phyloP scores from a whole-genome alignment of 441 rosid genomes.

The Theobroma grandiflorum region DNA sequence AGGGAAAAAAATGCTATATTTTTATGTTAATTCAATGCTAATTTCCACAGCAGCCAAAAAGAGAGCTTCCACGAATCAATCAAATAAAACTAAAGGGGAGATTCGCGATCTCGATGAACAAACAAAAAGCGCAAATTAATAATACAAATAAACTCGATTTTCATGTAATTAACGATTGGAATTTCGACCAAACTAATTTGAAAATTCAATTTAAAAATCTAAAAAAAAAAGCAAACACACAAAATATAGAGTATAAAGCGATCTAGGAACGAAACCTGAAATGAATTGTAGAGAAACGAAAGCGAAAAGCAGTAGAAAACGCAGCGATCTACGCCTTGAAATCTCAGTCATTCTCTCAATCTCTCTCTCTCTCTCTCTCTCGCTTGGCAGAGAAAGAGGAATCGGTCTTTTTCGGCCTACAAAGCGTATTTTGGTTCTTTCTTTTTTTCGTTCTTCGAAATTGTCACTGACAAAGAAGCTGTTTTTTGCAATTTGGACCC shows the following conservation, averaged over 20 bases:
- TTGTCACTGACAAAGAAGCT: neutral
- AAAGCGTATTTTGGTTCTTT: neutral
- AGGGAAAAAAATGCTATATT: neutral
- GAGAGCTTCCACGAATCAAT: conserved; percentile 19
- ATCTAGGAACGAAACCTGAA: conserved; percentile 55
- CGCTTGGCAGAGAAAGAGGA: conserved; percentile 21
- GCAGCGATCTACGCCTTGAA: conserved; percentile 45
- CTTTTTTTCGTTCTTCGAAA: neutral
- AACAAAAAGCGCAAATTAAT: conserved; percentile 7
- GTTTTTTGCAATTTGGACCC: neutral
- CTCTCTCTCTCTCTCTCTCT: conserved; percentile 32
- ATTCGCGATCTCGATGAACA: neutral
- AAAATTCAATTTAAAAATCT: neutral
- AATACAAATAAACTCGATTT: neutral
- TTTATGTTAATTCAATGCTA: conserved; percentile 9
- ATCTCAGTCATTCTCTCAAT: conserved; percentile 49
- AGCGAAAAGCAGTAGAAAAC: conserved; percentile 44
- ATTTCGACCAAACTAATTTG: neutral
- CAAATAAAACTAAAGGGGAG: neutral
- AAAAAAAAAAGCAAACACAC: too few species aligned
- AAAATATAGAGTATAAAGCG: neutral
- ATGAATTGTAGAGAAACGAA: conserved; percentile 59
- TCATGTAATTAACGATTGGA: neutral
- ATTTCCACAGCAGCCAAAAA: conserved; percentile 29
- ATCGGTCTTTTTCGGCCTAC: neutral